Evolutionary conservation across 441 rosid genomes (phyloP).

Genomic region (Gossypium gossypioides): DNA sequence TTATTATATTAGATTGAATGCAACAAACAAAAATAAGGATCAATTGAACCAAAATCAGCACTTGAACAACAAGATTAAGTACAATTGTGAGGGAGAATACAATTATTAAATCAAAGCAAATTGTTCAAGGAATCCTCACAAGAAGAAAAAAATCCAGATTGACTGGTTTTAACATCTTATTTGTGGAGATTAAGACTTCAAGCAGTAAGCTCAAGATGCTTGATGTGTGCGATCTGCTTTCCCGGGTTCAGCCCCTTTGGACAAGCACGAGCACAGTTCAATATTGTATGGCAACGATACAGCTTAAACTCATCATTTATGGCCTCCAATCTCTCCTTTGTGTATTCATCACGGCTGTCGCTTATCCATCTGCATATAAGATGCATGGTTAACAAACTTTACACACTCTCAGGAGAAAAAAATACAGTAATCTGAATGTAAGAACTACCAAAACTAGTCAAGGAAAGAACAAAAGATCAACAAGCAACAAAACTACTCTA

Average conservation of each 20-base stretch:
- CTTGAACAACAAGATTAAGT: conserved; percentile 9
- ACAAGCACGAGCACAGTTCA: conserved; percentile 94
- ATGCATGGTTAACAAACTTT: neutral
- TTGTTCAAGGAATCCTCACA: conserved; percentile 12
- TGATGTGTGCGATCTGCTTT: conserved; percentile 71
- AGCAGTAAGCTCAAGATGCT: conserved; percentile 48
- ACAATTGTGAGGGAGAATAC: conserved; percentile 17
- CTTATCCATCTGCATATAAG: conserved; percentile 70
- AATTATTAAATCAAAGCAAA: conserved; percentile 14
- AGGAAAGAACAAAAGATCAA: neutral
- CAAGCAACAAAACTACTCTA: neutral
- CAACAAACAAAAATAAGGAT: neutral
- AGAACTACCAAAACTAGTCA: neutral
- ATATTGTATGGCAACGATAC: conserved; percentile 90
- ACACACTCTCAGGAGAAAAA: neutral
- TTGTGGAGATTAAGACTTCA: conserved; percentile 7
- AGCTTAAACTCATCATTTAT: conserved; percentile 83
- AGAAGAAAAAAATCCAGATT: conserved; percentile 11
- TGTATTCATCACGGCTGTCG: conserved; percentile 90
- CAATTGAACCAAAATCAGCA: neutral
- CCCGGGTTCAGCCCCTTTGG: conserved; percentile 98
- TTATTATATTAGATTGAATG: neutral
- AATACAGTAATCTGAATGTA: neutral
- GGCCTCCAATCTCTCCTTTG: conserved; percentile 75
- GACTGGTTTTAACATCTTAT: neutral